These are phyloP conservation scores for Pichia pseudocactophila DNA, from an alignment of 805 yeast species.

Conservation along the genomic window DNA sequence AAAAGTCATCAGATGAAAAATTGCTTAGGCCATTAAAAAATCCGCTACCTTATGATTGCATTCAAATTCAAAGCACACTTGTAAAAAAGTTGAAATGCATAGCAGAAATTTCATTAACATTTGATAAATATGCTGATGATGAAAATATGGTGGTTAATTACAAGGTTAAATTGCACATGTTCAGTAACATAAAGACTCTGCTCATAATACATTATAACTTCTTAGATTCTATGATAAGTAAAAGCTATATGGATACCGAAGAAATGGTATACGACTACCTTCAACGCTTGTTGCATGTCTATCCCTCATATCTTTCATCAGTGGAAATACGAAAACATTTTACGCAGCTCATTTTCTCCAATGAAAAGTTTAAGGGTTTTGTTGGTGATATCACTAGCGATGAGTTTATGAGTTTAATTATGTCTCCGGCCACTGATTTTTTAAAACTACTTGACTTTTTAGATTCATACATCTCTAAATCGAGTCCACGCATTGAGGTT, in stretches of 20 bases:
- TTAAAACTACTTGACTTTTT: conserved; percentile 2
- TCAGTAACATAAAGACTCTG: conserved; percentile 16
- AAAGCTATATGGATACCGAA: conserved; percentile 8
- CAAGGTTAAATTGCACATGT: conserved; percentile 15
- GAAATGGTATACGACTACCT: conserved; percentile 15
- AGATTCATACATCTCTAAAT: conserved; percentile 4
- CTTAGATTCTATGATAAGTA: conserved; percentile 6
- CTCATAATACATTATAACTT: conserved; percentile 11
- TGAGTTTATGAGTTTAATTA: conserved; percentile 2
- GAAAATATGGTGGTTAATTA: conserved; percentile 16
- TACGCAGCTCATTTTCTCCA: not conserved
- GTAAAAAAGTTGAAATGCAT: conserved; percentile 6
- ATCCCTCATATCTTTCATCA: conserved; percentile 19
- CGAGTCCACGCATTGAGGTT: conserved; percentile 9
- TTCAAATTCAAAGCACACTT: conserved; percentile 6
- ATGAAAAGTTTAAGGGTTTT: conserved; percentile 3
- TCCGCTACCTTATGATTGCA: conserved; percentile 7
- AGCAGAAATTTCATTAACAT: conserved; percentile 3
- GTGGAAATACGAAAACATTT: conserved; percentile 7
- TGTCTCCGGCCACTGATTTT: conserved; percentile 8
- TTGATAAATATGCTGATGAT: conserved; percentile 4
- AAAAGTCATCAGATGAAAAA: not conserved
- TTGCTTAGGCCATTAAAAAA: conserved; percentile 1
- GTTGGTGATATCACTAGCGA: not conserved
- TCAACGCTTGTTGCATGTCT: conserved; percentile 18